A percentile compares a stretch with the other conserved stretches of the same genome.
These are phyloP conservation scores for Nissolia schottii DNA, from an alignment of 306 rosid species.

Conservation along the genomic window DNA sequence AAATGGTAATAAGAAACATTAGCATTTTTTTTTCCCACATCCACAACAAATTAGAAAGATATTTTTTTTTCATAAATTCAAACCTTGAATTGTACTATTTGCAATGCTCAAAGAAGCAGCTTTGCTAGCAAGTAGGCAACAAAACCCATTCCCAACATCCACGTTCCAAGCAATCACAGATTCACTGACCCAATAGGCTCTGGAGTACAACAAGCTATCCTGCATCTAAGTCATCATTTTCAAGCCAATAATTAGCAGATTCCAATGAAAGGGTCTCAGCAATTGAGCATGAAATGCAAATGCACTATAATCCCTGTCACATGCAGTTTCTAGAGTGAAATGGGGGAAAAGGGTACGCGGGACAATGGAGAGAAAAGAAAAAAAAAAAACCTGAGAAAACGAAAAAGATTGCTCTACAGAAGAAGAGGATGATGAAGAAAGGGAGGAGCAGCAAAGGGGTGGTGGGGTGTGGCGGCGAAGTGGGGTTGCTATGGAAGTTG, in stretches of 20 bases:
- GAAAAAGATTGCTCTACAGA: conserved; percentile 35
- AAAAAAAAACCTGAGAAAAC: conserved; percentile 63
- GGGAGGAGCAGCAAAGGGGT: conserved; percentile 37
- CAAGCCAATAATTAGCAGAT: background rate
- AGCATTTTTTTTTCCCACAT: background rate
- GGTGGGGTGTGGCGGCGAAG: conserved; percentile 11
- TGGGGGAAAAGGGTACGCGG: background rate
- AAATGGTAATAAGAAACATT: background rate
- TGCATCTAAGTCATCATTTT: conserved; percentile 40
- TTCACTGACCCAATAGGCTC: conserved; percentile 75
- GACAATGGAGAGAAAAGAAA: background rate
- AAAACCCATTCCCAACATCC: conserved; percentile 46
- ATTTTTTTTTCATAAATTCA: background rate
- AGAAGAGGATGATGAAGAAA: conserved; percentile 30
- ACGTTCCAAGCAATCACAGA: conserved; percentile 79
- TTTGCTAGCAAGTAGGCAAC: conserved; percentile 59
- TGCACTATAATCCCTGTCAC: background rate
- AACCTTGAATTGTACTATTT: conserved; percentile 57
- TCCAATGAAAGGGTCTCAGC: background rate
- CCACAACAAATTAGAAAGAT: background rate
- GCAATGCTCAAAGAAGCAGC: conserved; percentile 49
- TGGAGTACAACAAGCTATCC: conserved; percentile 51
- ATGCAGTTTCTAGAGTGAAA: background rate
- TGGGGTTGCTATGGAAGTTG: conserved; percentile 13
- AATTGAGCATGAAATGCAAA: background rate